Conservation (phyloP, 306 rosid species). For the Vachellia collinsii region DNA sequence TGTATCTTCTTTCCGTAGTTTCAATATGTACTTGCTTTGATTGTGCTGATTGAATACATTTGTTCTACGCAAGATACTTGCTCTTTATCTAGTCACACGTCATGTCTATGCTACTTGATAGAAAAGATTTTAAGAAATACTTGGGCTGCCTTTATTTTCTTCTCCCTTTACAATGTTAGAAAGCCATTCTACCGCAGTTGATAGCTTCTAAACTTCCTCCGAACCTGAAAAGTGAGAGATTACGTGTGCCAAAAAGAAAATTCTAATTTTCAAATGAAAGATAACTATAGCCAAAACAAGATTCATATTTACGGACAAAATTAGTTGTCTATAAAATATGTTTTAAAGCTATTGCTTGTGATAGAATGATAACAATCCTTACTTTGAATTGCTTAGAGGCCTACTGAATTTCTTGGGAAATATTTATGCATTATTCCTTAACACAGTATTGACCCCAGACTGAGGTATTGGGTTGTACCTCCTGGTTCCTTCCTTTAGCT, state of each 20-base stretch:
- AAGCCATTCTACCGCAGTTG: neutral
- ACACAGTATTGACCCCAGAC: neutral
- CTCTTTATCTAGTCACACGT: too few relatives aligned
- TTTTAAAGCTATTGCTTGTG: neutral
- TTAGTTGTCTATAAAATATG: constrained; percentile 6
- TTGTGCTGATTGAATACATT: too few relatives aligned
- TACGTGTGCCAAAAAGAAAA: neutral
- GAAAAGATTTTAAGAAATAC: too few relatives aligned
- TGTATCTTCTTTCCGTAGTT: neutral
- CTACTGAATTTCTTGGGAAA: neutral
- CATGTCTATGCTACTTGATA: too few relatives aligned
- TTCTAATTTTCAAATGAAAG: constrained; percentile 6
- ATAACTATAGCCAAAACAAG: constrained; percentile 8
- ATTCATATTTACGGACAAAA: constrained; percentile 2
- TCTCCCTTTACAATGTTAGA: neutral
- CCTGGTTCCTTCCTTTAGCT: constrained; percentile 19
- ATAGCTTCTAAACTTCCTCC: neutral
- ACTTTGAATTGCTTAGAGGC: neutral
- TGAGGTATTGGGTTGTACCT: neutral
- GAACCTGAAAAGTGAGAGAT: constrained; percentile 21
- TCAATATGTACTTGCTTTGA: too few relatives aligned
- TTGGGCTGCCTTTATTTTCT: neutral
- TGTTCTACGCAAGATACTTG: too few relatives aligned
- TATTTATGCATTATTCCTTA: neutral
- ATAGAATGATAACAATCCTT: neutral